These are phyloP conservation scores for Steccherinum ochraceum DNA, from an alignment of 768 basidiomycete genomes.

Conservation along the genomic window DNA sequence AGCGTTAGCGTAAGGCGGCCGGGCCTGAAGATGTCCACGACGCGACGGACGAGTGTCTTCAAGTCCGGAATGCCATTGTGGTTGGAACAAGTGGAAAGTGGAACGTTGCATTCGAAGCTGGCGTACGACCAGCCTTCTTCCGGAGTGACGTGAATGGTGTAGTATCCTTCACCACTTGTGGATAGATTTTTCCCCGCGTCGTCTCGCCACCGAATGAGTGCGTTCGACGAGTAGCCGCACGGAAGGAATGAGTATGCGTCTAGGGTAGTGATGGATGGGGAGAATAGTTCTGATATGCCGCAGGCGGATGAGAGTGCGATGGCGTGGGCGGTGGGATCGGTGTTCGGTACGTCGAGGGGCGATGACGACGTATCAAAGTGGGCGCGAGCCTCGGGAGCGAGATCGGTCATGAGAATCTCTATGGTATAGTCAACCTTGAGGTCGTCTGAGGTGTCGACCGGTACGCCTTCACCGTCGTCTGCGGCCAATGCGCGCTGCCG, in stretches of 20 bases:
- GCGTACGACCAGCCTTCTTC: constrained; percentile 99
- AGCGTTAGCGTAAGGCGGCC: constrained; percentile 79
- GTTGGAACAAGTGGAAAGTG: constrained; percentile 36
- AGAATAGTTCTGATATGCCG: constrained; percentile 81
- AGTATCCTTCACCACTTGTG: constrained; percentile 76
- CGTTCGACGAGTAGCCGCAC: constrained; percentile 95
- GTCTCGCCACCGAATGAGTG: constrained; percentile 64
- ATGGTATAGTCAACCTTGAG: constrained; percentile 79
- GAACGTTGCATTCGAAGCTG: constrained; percentile 98
- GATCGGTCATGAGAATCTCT: constrained; percentile 95
- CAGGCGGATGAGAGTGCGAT: constrained; percentile 59
- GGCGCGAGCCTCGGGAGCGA: constrained; percentile 66
- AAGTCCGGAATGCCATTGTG: constrained; percentile 61
- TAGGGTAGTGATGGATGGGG: constrained; percentile 67
- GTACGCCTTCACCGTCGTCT: constrained; percentile 10
- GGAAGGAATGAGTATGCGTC: constrained; percentile 94
- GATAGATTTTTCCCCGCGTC: constrained; percentile 23
- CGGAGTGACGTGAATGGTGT: constrained; percentile 97
- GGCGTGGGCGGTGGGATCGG: constrained; percentile 45
- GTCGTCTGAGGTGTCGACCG: constrained; percentile 15
- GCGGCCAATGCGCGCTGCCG: constrained; percentile 9
- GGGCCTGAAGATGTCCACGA: constrained; percentile 91
- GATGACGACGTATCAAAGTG: constrained; percentile 49
- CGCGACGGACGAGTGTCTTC: constrained; percentile 74
- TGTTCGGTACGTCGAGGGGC: constrained; percentile 17